Evolutionary conservation across 2,329 filamentous ascomycete species (phyloP).

Genomic region (Paraphoma chrysanthemicola): DNA sequence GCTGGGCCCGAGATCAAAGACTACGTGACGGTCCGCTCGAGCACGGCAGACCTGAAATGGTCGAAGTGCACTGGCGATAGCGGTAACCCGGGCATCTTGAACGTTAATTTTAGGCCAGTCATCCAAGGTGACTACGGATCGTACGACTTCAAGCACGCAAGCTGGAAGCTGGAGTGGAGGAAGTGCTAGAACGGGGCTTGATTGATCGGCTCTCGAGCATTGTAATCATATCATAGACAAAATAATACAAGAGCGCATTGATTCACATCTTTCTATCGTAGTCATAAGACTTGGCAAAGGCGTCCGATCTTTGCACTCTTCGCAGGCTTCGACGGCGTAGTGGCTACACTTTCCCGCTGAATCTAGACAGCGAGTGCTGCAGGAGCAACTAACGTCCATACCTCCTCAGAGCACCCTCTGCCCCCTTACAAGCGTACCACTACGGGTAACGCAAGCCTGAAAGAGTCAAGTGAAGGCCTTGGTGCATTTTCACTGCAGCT

Average conservation of each 20-base stretch:
- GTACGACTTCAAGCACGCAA: slow-evolving; percentile 38
- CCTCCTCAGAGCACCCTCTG: too few species aligned
- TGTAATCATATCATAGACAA: neutral
- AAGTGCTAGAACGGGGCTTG: slow-evolving; percentile 18
- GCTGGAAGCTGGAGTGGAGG: slow-evolving; percentile 37
- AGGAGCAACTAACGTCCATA: too few species aligned
- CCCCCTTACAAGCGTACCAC: too few species aligned
- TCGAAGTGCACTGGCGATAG: slow-evolving; percentile 36
- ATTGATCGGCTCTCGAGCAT: neutral
- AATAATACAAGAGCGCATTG: neutral
- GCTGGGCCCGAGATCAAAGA: slow-evolving; percentile 35
- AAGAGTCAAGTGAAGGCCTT: too few species aligned
- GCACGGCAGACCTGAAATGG: slow-evolving; percentile 33
- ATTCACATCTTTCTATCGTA: neutral
- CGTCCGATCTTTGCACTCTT: too few species aligned
- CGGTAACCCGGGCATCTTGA: slow-evolving; percentile 38
- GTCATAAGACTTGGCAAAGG: too few species aligned
- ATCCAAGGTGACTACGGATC: slow-evolving; percentile 32
- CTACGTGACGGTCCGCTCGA: slow-evolving; percentile 30
- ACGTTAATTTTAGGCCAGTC: slow-evolving; percentile 39
- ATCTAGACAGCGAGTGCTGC: too few species aligned
- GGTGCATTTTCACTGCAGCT: too few species aligned
- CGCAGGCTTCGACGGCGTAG: too few species aligned
- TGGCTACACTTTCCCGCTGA: too few species aligned
- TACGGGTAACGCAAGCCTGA: too few species aligned